phyloP scores from a whole-genome alignment of 2,329 filamentous ascomycete species.

The Pseudogymnoascus sp. region DNA sequence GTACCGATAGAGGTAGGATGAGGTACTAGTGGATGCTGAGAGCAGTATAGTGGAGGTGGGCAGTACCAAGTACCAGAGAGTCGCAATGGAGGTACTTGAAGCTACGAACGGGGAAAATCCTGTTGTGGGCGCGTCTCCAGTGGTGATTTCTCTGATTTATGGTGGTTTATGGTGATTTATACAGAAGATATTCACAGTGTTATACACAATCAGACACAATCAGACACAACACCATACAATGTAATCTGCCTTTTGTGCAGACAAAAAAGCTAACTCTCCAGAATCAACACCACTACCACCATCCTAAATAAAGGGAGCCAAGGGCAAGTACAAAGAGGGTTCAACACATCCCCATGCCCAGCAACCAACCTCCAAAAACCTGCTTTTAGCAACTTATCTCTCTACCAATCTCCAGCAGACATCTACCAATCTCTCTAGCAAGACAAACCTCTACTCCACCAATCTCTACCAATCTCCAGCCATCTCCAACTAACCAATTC shows the following conservation, averaged over 20 bases:
- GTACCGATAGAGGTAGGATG: neutral
- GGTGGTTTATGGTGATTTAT: neutral
- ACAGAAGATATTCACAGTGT: neutral
- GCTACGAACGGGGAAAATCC: neutral
- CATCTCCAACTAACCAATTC: neutral
- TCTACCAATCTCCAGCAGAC: neutral
- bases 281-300: neutral
- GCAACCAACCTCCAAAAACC: neutral
- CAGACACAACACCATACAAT: too few relatives aligned
- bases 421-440: neutral
- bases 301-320: too few relatives aligned
- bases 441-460: neutral
- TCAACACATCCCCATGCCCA: neutral
- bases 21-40: neutral
- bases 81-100: neutral
- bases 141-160: too few relatives aligned
- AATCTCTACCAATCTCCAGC: neutral
- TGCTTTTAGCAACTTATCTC: neutral
- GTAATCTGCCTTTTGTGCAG: too few relatives aligned
- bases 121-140: neutral
- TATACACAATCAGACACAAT: too few relatives aligned
- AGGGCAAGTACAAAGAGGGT: neutral
- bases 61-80: neutral
- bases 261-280: too few relatives aligned
- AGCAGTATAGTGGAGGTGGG: too few relatives aligned